A percentile compares a stretch with the other conserved stretches of the same genome.
Conservation (phyloP, 345 rosid genomes). For the Melaleuca alternifolia region DNA sequence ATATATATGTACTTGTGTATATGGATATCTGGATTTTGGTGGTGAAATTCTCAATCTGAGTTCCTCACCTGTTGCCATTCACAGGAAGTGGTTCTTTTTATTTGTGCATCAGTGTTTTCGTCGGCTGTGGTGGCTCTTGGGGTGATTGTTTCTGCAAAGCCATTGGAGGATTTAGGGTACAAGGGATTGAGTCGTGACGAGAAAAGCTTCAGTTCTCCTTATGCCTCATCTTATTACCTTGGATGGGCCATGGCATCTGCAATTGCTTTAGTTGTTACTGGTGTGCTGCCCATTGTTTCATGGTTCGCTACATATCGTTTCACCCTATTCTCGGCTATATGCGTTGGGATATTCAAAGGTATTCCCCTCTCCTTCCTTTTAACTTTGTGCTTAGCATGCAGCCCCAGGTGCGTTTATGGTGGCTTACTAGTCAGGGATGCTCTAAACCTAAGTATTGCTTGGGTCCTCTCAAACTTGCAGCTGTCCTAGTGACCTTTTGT, state of each 20-base stretch:
- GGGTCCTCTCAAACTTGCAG: constrained; percentile 14
- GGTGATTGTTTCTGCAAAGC: constrained; percentile 77
- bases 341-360: constrained; percentile 83
- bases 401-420: background rate
- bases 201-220: constrained; percentile 60
- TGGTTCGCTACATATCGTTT: constrained; percentile 97
- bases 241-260: constrained; percentile 99
- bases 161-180: constrained; percentile 70
- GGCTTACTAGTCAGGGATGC: background rate
- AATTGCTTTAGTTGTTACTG: constrained; percentile 82
- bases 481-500: constrained; percentile 87
- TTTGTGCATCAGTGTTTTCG: constrained; percentile 52
- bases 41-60: background rate
- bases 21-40: background rate
- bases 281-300: constrained; percentile 87
- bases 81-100: constrained; percentile 68
- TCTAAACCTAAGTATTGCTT: background rate
- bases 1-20: background rate
- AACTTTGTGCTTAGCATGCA: background rate
- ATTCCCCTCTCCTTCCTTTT: background rate
- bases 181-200: constrained; percentile 60
- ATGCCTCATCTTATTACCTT: constrained; percentile 78
- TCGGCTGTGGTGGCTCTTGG: constrained; percentile 81
- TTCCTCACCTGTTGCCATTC: constrained; percentile 1
- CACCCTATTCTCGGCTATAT: constrained; percentile 79